Conservation (phyloP, 1,139 yeast species). For the Yamadazyma dendronema region DNA sequence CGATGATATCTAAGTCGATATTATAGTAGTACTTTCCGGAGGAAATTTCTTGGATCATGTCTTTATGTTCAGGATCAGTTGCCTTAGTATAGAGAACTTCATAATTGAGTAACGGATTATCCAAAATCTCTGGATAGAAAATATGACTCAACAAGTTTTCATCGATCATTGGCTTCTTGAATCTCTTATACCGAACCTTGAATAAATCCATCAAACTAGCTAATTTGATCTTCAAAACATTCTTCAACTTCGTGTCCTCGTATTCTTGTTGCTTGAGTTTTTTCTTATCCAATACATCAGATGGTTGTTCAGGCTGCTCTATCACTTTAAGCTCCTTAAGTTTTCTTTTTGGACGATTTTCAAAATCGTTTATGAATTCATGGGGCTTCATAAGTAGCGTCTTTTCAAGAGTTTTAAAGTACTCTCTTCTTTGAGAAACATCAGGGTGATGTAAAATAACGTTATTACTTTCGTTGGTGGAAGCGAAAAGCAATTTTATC, state of each 20-base stretch:
- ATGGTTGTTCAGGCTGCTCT: conserved; percentile 13
- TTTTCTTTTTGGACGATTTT: conserved; percentile 50
- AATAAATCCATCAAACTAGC: conserved; percentile 89
- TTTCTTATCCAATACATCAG: conserved; percentile 24
- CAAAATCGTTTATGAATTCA: conserved; percentile 52
- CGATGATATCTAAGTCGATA: conserved; percentile 92
- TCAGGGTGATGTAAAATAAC: conserved; percentile 46
- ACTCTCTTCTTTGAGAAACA: conserved; percentile 41
- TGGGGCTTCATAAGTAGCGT: conserved; percentile 69
- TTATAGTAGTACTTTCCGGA: conserved; percentile 76
- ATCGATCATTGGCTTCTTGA: conserved; percentile 86
- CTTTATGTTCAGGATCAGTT: conserved; percentile 48
- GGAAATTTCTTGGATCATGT: conserved; percentile 74
- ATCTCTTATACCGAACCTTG: conserved; percentile 81
- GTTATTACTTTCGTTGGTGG: conserved; percentile 41
- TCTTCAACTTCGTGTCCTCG: conserved; percentile 78
- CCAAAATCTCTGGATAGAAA: conserved; percentile 57
- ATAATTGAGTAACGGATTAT: conserved; percentile 38
- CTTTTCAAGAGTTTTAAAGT: conserved; percentile 53
- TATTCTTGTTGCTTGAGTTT: conserved; percentile 55
- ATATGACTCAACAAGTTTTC: conserved; percentile 70
- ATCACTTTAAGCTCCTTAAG: conserved; percentile 36
- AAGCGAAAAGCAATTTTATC: conserved; percentile 53
- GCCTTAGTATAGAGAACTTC: conserved; percentile 53
- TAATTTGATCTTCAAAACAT: conserved; percentile 77